phyloP scores from a whole-genome alignment of 2,329 filamentous ascomycete species.

The Claviceps pusilla region DNA sequence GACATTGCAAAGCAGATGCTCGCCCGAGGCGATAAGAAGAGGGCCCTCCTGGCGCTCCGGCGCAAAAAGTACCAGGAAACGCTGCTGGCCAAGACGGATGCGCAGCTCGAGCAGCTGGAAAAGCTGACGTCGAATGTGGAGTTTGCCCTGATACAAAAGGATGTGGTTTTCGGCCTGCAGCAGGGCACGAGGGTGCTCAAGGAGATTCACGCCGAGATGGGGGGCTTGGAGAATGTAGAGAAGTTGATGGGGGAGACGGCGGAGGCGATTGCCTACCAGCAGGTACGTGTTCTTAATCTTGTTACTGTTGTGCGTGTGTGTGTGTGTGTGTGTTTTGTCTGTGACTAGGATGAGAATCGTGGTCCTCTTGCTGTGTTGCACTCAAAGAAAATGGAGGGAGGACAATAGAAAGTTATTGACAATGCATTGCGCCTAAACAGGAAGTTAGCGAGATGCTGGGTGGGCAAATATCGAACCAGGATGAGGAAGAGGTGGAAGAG shows the following conservation, averaged over 20 bases:
- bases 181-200: slow-evolving; percentile 81
- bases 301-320: too few species aligned
- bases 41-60: slow-evolving; percentile 74
- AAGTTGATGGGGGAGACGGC: slow-evolving; percentile 86
- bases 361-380: too few species aligned
- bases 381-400: not conserved
- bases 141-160: slow-evolving; percentile 93
- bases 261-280: slow-evolving; percentile 82
- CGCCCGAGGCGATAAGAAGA: slow-evolving; percentile 60
- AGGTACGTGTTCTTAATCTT: slow-evolving; percentile 34
- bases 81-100: slow-evolving; percentile 75
- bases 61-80: slow-evolving; percentile 96
- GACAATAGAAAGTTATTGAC: not conserved
- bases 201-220: slow-evolving; percentile 92
- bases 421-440: slow-evolving; percentile 26
- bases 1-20: slow-evolving; percentile 74
- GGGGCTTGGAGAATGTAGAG: slow-evolving; percentile 83
- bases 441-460: slow-evolving; percentile 87
- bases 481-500: slow-evolving; percentile 96
- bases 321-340: too few species aligned
- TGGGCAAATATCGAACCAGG: slow-evolving; percentile 76
- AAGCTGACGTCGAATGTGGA: slow-evolving; percentile 78
- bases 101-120: slow-evolving; percentile 86
- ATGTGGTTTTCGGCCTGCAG: slow-evolving; percentile 81
- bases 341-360: too few species aligned